phyloP scores from a whole-genome alignment of 2,329 filamentous ascomycete genomes.

The Teratosphaeria epicoccoides region DNA sequence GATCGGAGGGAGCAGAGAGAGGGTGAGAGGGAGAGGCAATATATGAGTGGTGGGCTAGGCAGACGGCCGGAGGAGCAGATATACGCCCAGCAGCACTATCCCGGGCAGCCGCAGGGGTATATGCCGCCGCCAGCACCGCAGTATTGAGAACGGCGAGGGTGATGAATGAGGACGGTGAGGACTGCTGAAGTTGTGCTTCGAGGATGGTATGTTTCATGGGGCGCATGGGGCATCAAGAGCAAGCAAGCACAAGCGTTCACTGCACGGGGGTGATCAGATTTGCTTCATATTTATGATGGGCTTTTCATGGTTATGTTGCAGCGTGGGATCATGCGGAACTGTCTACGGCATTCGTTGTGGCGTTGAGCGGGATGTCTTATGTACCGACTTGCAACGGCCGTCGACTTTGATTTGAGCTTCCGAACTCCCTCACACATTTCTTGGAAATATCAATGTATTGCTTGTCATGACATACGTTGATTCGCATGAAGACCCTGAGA shows the following conservation, averaged over 20 bases:
- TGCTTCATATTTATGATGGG: too few relatives aligned
- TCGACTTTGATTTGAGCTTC: too few relatives aligned
- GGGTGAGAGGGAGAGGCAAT: conserved; percentile 15
- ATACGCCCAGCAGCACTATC: background rate
- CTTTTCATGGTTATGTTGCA: too few relatives aligned
- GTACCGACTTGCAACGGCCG: too few relatives aligned
- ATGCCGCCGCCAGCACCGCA: background rate
- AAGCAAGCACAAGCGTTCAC: background rate
- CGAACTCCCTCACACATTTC: too few relatives aligned
- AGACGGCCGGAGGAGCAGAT: conserved; percentile 9
- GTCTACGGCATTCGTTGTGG: too few relatives aligned
- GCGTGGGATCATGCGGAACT: background rate
- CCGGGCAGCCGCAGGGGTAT: background rate
- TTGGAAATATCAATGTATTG: background rate
- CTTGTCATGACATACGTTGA: background rate
- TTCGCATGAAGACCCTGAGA: background rate
- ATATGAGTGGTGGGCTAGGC: conserved; percentile 21
- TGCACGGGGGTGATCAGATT: background rate
- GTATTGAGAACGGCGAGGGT: background rate
- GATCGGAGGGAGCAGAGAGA: conserved; percentile 18
- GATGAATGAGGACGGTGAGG: too few relatives aligned
- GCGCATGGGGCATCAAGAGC: background rate
- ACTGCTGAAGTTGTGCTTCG: background rate
- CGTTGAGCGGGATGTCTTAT: too few relatives aligned
- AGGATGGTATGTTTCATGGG: background rate